These are phyloP conservation scores for Gentiana macrophylla DNA, from an alignment of 257 asterid species.

Conservation along the genomic window DNA sequence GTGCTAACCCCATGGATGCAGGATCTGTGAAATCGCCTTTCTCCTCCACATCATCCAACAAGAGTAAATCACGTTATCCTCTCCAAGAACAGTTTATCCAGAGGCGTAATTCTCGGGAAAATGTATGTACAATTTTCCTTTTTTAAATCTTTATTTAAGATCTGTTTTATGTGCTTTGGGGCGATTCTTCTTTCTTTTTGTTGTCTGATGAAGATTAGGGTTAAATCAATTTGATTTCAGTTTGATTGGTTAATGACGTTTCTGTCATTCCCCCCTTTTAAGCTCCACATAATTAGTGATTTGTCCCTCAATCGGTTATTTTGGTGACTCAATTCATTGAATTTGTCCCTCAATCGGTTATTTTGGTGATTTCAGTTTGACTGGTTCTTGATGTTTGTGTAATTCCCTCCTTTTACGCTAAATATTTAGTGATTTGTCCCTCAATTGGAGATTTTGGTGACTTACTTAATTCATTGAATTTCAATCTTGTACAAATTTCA, in stretches of 20 bases:
- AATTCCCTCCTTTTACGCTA: too few species aligned
- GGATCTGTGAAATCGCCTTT: slow-evolving; percentile 23
- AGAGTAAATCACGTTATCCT: slow-evolving; percentile 43
- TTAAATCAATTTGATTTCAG: too few species aligned
- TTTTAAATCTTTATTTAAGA: too few species aligned
- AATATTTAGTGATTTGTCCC: too few species aligned
- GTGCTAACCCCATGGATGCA: slow-evolving; percentile 61
- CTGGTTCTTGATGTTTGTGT: neutral
- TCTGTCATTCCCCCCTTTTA: too few species aligned
- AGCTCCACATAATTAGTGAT: too few species aligned
- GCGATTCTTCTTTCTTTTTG: too few species aligned
- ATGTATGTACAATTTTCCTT: slow-evolving; percentile 24
- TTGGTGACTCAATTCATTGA: too few species aligned
- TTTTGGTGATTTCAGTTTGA: neutral
- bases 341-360: neutral
- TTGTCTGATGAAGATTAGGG: neutral
- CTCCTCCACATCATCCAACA: slow-evolving; percentile 39
- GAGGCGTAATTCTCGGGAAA: slow-evolving; percentile 47
- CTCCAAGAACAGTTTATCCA: slow-evolving; percentile 62
- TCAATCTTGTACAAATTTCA: too few species aligned
- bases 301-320: too few species aligned
- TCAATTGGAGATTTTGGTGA: neutral
- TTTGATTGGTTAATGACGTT: too few species aligned
- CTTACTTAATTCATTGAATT: neutral
- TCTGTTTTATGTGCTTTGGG: neutral